phyloP scores from a whole-genome alignment of 2,329 filamentous ascomycete species.

The Colletotrichum incanum region DNA sequence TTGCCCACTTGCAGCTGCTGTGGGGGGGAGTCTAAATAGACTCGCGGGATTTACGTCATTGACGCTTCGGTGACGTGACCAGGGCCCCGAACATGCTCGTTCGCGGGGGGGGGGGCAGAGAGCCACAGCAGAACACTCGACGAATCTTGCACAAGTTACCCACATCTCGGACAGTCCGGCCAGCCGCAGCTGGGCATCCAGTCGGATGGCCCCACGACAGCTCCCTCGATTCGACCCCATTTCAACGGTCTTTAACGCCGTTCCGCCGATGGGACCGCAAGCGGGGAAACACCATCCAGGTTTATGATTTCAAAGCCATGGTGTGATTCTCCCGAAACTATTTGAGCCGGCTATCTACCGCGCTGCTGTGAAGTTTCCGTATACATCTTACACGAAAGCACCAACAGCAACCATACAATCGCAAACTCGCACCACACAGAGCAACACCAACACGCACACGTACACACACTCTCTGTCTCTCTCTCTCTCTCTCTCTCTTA shows the following conservation, averaged over 20 bases:
- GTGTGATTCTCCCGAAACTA: conserved; percentile 7
- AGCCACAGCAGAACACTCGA: background rate
- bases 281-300: conserved; percentile 14
- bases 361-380: too few relatives aligned
- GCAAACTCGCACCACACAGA: background rate
- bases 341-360: background rate
- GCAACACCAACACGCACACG: background rate
- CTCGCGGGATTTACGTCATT: conserved; percentile 35
- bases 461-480: too few relatives aligned
- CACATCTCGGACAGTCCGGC: background rate
- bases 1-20: background rate
- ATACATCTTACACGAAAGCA: background rate
- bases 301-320: conserved; percentile 15
- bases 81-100: conserved; percentile 10
- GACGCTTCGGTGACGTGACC: conserved; percentile 38
- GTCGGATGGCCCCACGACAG: background rate
- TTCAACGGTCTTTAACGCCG: background rate
- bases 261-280: conserved; percentile 1
- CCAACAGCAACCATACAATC: background rate
- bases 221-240: background rate
- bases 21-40: conserved; percentile 11
- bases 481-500: too few relatives aligned
- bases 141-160: background rate
- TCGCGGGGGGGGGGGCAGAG: conserved; percentile 1
- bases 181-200: conserved; percentile 1